A percentile compares a stretch with the other conserved stretches of the same genome.
Conservation (phyloP, 306 rosid species). For the Sechiopsis laciniata region DNA sequence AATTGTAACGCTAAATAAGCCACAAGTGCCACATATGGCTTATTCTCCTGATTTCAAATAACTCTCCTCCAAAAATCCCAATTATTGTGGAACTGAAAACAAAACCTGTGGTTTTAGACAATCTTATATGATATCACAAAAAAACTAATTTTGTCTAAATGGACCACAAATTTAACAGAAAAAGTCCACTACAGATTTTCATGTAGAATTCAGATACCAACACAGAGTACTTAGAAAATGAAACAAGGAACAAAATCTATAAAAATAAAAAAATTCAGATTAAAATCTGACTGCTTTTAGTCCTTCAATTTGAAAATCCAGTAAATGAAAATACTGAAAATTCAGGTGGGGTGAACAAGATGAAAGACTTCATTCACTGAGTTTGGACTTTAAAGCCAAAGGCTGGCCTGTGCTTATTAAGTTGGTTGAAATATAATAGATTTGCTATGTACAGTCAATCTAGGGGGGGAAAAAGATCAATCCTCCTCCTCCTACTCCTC, state of each 20-base stretch:
- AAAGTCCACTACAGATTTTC: background rate
- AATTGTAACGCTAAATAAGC: no score
- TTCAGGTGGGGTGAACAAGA: background rate
- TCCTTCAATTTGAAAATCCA: background rate
- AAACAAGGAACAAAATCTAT: background rate
- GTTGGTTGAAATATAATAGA: constrained; percentile 33
- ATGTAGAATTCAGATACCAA: background rate
- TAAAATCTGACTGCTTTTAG: background rate
- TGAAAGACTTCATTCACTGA: constrained; percentile 19
- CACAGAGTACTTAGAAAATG: background rate
- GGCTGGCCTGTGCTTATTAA: constrained; percentile 51
- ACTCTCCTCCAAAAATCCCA: background rate
- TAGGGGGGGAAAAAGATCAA: constrained; percentile 19
- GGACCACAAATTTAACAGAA: background rate
- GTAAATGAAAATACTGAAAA: constrained; percentile 1
- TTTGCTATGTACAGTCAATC: constrained; percentile 53
- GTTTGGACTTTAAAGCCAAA: constrained; percentile 30
- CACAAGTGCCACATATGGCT: no score
- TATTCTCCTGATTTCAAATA: no score
- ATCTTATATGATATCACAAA: no score
- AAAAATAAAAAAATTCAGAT: background rate
- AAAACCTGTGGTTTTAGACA: no score
- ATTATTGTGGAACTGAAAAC: no score
- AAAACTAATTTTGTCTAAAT: no score
- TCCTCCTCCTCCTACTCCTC: constrained; percentile 14